Evolutionary conservation across 192 early-diverging fungal species (phyloP), one percentile per base, ranked within the genome.

Genomic region (Backusella luteola): DNA sequence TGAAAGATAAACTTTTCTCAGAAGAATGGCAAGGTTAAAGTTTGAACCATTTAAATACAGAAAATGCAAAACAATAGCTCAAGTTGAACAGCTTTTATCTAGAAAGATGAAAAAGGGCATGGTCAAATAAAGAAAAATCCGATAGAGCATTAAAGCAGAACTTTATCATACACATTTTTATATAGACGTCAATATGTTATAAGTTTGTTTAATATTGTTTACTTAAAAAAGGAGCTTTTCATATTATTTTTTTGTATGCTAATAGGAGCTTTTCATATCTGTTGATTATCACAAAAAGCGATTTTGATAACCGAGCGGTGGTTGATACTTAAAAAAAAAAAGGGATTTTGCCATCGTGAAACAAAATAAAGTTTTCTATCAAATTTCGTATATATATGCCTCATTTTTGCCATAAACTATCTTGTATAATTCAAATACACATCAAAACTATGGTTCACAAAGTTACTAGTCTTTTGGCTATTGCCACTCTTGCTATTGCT

Each of bases 381-480:
- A 59, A 26, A 59, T 23, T 23, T 21, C 53, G 23, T 59, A 59
- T 59, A 59, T 23, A 59, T 53, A 56, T 9, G 53, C 53, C 9
- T 59, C 23, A 59, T 23, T 12, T 59, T 26, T 12, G 0, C 53
- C 23, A 59, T 59, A 23, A 23, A 23, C 9, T 59, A 8, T 26
- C 9, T 59, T 26, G 23, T 26, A 39, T 59, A 26, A 26, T 23
- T 8, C 5, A 59, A 59, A 59, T 59, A 59, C 6, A 59, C 42
- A 17, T 19, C 42, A 59, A 59, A 59, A 59, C 23, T 56, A 59
- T 59, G 53, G 23, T 59, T 26, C 53, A 59, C n/a, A 17, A 39
- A 56, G 49, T 46, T 34, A 36, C 53, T 26, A 44, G 56, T 34
- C 53, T 77, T 38, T 73, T 73, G 23, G n/a, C 63, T 70, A 66